A percentile compares a stretch with the other conserved stretches of the same genome.
Evolutionary conservation across 1,139 yeast genomes (phyloP).

Genomic region (Geotrichum phurueaensis): DNA sequence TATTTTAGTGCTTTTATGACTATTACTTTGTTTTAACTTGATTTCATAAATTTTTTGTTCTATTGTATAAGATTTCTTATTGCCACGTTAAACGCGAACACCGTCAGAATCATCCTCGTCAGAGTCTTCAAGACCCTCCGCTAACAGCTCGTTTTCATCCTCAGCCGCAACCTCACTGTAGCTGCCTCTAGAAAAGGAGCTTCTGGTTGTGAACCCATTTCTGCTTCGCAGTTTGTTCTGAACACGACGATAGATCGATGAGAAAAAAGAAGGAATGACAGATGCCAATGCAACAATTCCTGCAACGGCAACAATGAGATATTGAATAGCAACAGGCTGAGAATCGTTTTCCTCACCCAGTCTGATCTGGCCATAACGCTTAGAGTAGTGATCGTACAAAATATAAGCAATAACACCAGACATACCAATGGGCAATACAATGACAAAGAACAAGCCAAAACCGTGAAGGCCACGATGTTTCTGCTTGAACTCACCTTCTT

Average conservation of each 20-base stretch:
- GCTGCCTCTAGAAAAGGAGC: conserved; percentile 20
- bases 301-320: conserved; percentile 30
- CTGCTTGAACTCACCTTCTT: conserved; percentile 56
- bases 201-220: conserved; percentile 20
- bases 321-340: conserved; percentile 25
- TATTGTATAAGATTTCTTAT: background rate
- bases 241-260: conserved; percentile 15
- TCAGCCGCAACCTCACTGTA: conserved; percentile 18
- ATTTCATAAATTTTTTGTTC: background rate
- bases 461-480: conserved; percentile 56
- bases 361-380: conserved; percentile 79
- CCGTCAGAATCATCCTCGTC: conserved; percentile 6
- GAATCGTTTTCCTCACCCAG: conserved; percentile 62
- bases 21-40: background rate
- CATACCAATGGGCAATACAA: conserved; percentile 53
- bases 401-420: conserved; percentile 59
- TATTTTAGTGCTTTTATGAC: background rate
- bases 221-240: conserved; percentile 10
- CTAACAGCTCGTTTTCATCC: conserved; percentile 17
- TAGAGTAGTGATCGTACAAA: conserved; percentile 75
- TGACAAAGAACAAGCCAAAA: conserved; percentile 45
- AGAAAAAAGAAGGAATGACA: conserved; percentile 28
- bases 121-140: conserved; percentile 7
- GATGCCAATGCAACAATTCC: conserved; percentile 32
- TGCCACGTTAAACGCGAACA: conserved; percentile 3